Evolutionary conservation across 1,284 basidiomycete genomes (phyloP), one percentile per base, ranked within the genome.

Genomic region (Earliella scabrosa): DNA sequence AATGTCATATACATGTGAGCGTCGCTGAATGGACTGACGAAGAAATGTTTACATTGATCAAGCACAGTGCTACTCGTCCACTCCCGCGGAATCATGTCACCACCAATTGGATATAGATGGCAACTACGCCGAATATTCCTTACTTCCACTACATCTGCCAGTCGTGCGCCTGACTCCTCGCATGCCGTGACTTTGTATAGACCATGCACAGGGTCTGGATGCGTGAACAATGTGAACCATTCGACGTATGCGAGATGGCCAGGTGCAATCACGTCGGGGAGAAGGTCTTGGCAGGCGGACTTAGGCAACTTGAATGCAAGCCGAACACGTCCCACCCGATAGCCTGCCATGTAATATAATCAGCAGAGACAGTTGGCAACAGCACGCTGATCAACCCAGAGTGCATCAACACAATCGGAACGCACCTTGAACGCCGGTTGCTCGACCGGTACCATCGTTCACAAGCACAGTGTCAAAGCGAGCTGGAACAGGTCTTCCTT

Each of bases 21-120:
- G 53, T 74, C 71, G 20, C 58, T 56, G 44, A 65, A 72, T 3
- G 58, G 29, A 58, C 69, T 74, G 2, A 73, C 59, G 51, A 61
- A 70, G 49, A 73, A 75, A 3, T 47, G 58, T 8, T 27, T 20
- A 52, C 68, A 71, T 21, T 50, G 3, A 13, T 76, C 71, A 7
- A 75, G 61, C n/a, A 76, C 73, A 58, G 66, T 73, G 32, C 51
- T 61, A 45, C 63, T 71, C 1, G 67, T 68, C 74, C 73, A 76
- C 13, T 63, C 54, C 8, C 50, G 52, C 8, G 70, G 71, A 9
- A 61, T 66, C 3, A 60, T 35, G 0, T 20, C 47, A 8, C 60
- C 63, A 7, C 3, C 24, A 4, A 40, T 18, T 1, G 66, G 66
- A 24, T 69, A 64, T 0, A 76, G 60, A 59, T 75, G 72, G 26